phyloP scores from a whole-genome alignment of 352 stramenopile genomes.

The Phytopythium ostracodes region DNA sequence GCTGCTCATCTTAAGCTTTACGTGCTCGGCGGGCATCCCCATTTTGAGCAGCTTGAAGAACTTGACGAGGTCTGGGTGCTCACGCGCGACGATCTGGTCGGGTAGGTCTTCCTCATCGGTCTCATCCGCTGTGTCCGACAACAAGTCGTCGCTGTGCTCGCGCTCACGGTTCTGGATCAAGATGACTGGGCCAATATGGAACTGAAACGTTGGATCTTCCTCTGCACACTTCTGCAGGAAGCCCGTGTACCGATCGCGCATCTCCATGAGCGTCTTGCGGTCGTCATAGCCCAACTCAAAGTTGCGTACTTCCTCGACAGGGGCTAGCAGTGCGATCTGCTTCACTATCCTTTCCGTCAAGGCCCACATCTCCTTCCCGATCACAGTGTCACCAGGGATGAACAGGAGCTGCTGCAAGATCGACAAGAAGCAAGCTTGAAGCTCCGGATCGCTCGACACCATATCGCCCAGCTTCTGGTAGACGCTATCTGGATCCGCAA shows the following conservation, averaged over 20 bases:
- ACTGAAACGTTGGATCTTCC: constrained; percentile 62
- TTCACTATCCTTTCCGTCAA: constrained; percentile 75
- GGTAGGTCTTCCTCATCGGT: constrained; percentile 54
- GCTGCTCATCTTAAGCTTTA: constrained; percentile 67
- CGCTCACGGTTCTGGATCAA: constrained; percentile 68
- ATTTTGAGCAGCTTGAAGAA: constrained; percentile 84
- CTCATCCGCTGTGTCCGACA: constrained; percentile 64
- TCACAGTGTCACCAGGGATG: constrained; percentile 71
- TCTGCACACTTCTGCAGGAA: constrained; percentile 71
- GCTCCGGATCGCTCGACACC: constrained; percentile 52
- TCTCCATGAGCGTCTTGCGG: constrained; percentile 67
- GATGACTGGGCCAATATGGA: constrained; percentile 68
- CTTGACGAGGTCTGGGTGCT: constrained; percentile 66
- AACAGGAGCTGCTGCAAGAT: constrained; percentile 86
- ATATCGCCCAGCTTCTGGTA: constrained; percentile 55
- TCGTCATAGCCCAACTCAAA: constrained; percentile 82
- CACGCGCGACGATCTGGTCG: constrained; percentile 34
- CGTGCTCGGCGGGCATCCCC: constrained; percentile 67
- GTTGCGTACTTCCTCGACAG: constrained; percentile 75
- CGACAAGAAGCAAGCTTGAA: constrained; percentile 70
- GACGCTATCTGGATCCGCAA: constrained; percentile 66
- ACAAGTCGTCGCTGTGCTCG: constrained; percentile 48
- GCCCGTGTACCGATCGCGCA: constrained; percentile 70
- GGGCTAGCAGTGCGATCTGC: constrained; percentile 67
- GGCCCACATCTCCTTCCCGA: constrained; percentile 88